Conservation (phyloP, 2,329 filamentous ascomycete species). For the Cryphonectria nitschkei region DNA sequence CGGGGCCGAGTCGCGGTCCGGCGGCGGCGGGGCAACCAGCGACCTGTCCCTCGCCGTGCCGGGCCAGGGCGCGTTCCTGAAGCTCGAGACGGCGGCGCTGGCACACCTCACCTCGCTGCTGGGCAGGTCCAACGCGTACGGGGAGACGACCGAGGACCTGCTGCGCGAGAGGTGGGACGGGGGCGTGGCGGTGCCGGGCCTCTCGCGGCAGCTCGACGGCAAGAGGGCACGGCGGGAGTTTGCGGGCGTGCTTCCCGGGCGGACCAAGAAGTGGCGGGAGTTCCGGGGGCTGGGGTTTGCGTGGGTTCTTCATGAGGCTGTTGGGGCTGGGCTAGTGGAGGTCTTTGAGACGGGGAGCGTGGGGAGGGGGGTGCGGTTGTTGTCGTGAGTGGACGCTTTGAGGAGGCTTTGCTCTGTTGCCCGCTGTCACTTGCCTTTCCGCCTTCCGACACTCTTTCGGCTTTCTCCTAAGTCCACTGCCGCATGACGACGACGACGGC, state of each 20-base stretch:
- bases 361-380: conserved; percentile 64
- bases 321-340: conserved; percentile 72
- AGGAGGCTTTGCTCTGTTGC: too few relatives aligned
- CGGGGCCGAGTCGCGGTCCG: conserved; percentile 35
- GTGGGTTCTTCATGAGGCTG: conserved; percentile 72
- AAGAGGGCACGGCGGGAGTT: conserved; percentile 61
- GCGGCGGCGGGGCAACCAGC: conserved; percentile 38
- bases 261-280: conserved; percentile 71
- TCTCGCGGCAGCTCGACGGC: conserved; percentile 47
- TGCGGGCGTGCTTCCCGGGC: conserved; percentile 59
- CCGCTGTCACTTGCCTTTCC: too few relatives aligned
- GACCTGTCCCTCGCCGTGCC: conserved; percentile 66
- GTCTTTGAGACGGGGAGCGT: conserved; percentile 76
- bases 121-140: conserved; percentile 55
- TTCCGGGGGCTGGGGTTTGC: conserved; percentile 72
- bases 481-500: too few relatives aligned
- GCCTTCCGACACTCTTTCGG: too few relatives aligned
- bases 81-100: conserved; percentile 64
- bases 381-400: conserved; percentile 34
- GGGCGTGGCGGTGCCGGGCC: conserved; percentile 49
- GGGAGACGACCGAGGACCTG: conserved; percentile 64
- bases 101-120: conserved; percentile 62
- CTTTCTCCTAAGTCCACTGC: too few relatives aligned
- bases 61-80: conserved; percentile 68
- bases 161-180: conserved; percentile 74